Base-by-base conservation (phyloP, 2,329 filamentous ascomycete genomes). In the Coniella vitis region DNA sequence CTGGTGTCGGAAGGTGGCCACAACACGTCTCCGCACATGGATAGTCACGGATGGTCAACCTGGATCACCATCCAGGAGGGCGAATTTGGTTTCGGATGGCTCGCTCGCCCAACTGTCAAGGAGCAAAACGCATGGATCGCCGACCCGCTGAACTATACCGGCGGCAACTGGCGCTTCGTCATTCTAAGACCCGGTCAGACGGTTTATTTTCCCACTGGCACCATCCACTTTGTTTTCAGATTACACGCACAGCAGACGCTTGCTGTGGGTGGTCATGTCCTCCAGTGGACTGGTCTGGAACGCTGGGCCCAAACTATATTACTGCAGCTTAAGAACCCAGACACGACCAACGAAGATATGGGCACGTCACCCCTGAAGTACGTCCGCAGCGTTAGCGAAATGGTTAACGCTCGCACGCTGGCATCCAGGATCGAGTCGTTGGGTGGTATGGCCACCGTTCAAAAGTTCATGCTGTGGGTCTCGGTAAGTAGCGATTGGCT, bases 181-280 rank as follows among this genome's bases (percentile, higher is more conserved):
- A 52, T 66, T 7, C 58, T 67, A 14, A 57, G 58, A 44, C 62
- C 62, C 1, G 64, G 62, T 8, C 61, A 67, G 57, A 62, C 63
- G 2, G 57, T 67, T 10, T 65, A 62, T 45, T 66, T 67, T 48
- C 49, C 55, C 34, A 60, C 61, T 16, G 63, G 63, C 45, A 66
- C 61, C 7, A 61, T 67, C 38, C 63, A 67, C 53, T 62, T 62
- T 45, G 63, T 67, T 2, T 66, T 66, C 44, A 58, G 63, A 37
- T 45, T 56, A 39, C 56, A 56, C 21, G 39, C 41, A 13, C 47
- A 51, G 39, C 57, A 61, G 46, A 65, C 63, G 16, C 53, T 65
- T 8, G 63, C 63, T 12, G 56, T 65, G 16, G 61, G 63, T 35
- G 63, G 63, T 7, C 62, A 66, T 47, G 51, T 65, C 7, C 53